A percentile compares a stretch with the other conserved stretches of the same genome.
Conservation (phyloP, 805 yeast species). For the Cyberlindnera galapagoensis region DNA sequence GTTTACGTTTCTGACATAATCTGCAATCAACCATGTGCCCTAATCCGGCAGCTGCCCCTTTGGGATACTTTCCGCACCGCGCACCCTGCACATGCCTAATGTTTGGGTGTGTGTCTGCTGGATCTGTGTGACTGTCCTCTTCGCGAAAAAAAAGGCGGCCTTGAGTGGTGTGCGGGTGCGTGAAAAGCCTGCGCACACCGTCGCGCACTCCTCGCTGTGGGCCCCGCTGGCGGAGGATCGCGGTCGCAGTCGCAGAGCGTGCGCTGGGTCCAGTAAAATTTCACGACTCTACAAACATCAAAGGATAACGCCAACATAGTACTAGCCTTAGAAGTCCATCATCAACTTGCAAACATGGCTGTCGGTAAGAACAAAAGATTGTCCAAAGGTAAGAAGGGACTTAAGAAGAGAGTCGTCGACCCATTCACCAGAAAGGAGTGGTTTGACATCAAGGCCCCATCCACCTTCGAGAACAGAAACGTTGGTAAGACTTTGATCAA, state of each 20-base stretch:
- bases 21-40: slow-evolving; percentile 1
- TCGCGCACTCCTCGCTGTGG: slow-evolving; percentile 21
- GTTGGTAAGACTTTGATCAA: slow-evolving; percentile 98
- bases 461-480: slow-evolving; percentile 96
- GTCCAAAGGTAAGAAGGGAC: slow-evolving; percentile 90
- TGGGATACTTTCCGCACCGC: background rate
- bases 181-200: slow-evolving; percentile 7
- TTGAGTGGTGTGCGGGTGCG: slow-evolving; percentile 4
- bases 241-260: slow-evolving; percentile 2
- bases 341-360: slow-evolving; percentile 96
- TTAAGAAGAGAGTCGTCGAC: slow-evolving; percentile 98
- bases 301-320: too few species aligned
- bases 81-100: too few species aligned
- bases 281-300: slow-evolving; percentile 11
- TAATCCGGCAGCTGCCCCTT: background rate
- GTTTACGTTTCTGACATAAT: slow-evolving; percentile 17
- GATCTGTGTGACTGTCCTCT: background rate
- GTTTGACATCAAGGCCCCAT: slow-evolving; percentile 98
- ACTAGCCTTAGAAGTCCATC: slow-evolving; percentile 93
- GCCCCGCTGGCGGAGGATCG: slow-evolving; percentile 38
- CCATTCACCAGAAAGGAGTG: slow-evolving; percentile 99
- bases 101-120: background rate
- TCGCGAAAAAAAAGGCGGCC: background rate
- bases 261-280: slow-evolving; percentile 11
- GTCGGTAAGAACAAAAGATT: slow-evolving; percentile 84